Evolutionary conservation across 257 asterid genomes (phyloP).

Genomic region (Paraleonurus japonicus): DNA sequence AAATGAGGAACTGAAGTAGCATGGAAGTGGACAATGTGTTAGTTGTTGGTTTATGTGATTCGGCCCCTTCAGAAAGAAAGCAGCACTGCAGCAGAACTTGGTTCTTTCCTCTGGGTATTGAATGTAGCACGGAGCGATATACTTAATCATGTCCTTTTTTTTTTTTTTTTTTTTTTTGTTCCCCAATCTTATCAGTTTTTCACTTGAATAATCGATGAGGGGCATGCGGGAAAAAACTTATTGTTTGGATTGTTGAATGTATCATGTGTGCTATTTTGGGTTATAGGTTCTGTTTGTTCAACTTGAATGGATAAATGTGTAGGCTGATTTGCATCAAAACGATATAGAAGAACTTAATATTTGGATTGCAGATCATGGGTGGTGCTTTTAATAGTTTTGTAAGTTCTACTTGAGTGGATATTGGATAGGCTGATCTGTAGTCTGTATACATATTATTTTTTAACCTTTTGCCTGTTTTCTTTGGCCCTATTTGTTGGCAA

Average conservation of each 20-base stretch:
- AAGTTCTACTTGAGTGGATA: background rate
- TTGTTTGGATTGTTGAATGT: constrained; percentile 9
- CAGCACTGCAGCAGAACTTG: constrained; percentile 12
- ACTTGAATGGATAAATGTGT: background rate
- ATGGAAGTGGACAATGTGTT: background rate
- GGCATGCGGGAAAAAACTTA: background rate
- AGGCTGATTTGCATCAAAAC: background rate
- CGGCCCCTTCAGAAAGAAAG: background rate
- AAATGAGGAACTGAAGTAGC: background rate
- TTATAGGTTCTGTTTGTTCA: background rate
- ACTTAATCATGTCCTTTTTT: background rate
- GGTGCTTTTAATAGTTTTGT: constrained; percentile 11
- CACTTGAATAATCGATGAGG: background rate
- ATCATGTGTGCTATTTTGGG: background rate
- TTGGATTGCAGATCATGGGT: background rate
- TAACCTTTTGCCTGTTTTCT: background rate
- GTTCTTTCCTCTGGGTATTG: no score
- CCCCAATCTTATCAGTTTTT: background rate
- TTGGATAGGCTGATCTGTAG: background rate
- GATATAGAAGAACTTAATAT: background rate
- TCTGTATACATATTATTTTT: background rate
- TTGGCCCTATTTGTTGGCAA: background rate
- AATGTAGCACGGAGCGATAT: background rate
- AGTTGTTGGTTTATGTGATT: background rate
- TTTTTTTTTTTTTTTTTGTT: background rate